Conservation (phyloP, 2,329 filamentous ascomycete species). For the Scleromitrula shiraiana region DNA sequence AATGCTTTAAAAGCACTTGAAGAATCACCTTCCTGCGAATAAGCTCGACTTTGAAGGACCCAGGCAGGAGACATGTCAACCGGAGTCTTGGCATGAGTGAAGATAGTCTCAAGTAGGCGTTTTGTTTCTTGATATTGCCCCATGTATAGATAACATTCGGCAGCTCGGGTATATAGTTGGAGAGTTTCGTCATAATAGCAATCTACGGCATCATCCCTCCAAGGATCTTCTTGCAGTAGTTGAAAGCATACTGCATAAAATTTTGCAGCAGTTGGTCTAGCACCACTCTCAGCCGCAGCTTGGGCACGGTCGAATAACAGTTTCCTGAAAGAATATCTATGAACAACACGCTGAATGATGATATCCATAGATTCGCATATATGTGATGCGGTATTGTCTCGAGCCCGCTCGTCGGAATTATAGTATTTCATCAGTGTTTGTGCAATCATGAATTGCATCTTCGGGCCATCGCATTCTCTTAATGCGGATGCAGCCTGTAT, state of each 20-base stretch:
- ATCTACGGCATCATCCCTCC: conserved; percentile 62
- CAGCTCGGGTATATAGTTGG: conserved; percentile 67
- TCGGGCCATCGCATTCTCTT: conserved; percentile 58
- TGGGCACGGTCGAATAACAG: conserved; percentile 74
- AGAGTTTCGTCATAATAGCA: conserved; percentile 82
- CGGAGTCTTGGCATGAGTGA: conserved; percentile 59
- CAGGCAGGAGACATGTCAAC: conserved; percentile 79
- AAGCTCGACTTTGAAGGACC: conserved; percentile 73
- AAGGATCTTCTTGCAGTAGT: conserved; percentile 72
- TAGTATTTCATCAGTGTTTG: conserved; percentile 71
- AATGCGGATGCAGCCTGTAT: conserved; percentile 65
- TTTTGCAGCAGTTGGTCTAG: conserved; percentile 70
- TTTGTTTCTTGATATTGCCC: conserved; percentile 61
- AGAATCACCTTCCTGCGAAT: conserved; percentile 65
- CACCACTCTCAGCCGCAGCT: conserved; percentile 72
- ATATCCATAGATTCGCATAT: conserved; percentile 70
- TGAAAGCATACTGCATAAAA: conserved; percentile 71
- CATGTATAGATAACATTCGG: conserved; percentile 78
- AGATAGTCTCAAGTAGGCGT: conserved; percentile 60
- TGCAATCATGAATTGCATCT: conserved; percentile 89
- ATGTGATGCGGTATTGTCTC: conserved; percentile 71
- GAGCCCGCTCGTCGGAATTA: conserved; percentile 48
- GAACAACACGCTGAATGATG: conserved; percentile 56
- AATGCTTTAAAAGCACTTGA: conserved; percentile 60
- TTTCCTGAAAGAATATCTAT: conserved; percentile 56